These are phyloP conservation scores for Phyllosticta citriasiana DNA, from an alignment of 2,329 filamentous ascomycete genomes.

Conservation along the genomic window DNA sequence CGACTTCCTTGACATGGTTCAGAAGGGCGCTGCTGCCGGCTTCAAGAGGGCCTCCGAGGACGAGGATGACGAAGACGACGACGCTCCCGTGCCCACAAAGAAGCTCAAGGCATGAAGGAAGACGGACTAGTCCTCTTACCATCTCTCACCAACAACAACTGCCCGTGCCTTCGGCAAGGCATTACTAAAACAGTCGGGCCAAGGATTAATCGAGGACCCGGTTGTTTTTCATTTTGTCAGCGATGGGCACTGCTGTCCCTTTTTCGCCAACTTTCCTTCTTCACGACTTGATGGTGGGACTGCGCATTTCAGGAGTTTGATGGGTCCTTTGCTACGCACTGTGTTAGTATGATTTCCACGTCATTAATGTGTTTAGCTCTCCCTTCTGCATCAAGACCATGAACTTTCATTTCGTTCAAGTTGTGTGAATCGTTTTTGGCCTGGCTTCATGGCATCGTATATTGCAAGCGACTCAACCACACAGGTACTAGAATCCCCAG, in stretches of 20 bases:
- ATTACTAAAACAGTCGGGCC: not conserved
- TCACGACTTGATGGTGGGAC: not conserved
- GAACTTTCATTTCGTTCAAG: too few species aligned
- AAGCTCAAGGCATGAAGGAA: not conserved
- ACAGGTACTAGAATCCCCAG: not conserved
- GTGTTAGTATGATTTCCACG: too few species aligned
- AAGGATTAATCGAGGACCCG: not conserved
- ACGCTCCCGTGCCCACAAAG: not conserved
- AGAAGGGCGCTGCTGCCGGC: not conserved
- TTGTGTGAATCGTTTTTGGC: too few species aligned
- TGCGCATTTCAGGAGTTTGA: not conserved
- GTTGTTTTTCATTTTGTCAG: not conserved
- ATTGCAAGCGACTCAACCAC: not conserved
- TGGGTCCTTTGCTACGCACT: too few species aligned
- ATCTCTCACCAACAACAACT: not conserved
- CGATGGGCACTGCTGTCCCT: too few species aligned
- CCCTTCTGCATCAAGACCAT: too few species aligned
- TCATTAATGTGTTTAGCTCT: too few species aligned
- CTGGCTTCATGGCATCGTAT: not conserved
- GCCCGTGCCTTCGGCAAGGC: not conserved
- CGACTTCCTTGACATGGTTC: not conserved
- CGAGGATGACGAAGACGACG: not conserved
- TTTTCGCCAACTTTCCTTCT: not conserved
- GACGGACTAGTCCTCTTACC: not conserved
- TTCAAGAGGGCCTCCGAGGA: constrained; percentile 2